Base-by-base conservation (phyloP, 805 yeast genomes). In the Ogataea zsoltii region DNA sequence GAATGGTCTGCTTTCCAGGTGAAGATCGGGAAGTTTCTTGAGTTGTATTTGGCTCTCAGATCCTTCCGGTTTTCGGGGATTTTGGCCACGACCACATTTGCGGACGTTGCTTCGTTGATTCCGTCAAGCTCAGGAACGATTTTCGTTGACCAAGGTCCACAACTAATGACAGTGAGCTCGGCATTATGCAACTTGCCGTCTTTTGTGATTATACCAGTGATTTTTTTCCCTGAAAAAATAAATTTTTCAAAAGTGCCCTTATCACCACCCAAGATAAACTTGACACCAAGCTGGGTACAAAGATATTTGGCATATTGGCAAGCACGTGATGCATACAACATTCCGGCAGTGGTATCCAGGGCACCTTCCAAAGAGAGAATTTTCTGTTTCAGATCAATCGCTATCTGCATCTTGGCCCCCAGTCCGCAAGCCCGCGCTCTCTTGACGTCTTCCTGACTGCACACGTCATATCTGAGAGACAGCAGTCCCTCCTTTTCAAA, bases 31-130 rank as follows among this genome's bases (percentile, higher is more conserved):
- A 67, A 62, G 39, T 67, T 60, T 12, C 51, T 52, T 4, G 60
- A 30, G 6, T 62, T 58, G 47, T 69, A 71, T 43, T 69, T 70
- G 5, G 53, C 55, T n/a, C 54, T 44, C 34, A 71, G 43, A 44
- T 67, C 71, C 15, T 53, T 50, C 40, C 72, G 57, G 15, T 62
- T 55, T 19, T 62, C 64, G 7, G 75, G 74, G 28, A 71, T 58
- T 45, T 67, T 62, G 44, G 65, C 53, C 14, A 62, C 44, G 2
- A 66, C 42, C 14, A 71, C 60, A 48, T 68, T 69, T 13, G 71
- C 74, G 7, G 62, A 57, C 12, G 67, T 58, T 0, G 67, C 74
- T 47, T 68, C 71, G 47, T 61, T 62, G 29, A 67, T 56, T 9
- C 71, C 70, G 39, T 61, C 65, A 6, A 70, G 63, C 41, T 62